These are phyloP conservation scores for Carpinus viminea DNA, from an alignment of 306 rosid species.

Conservation along the genomic window DNA sequence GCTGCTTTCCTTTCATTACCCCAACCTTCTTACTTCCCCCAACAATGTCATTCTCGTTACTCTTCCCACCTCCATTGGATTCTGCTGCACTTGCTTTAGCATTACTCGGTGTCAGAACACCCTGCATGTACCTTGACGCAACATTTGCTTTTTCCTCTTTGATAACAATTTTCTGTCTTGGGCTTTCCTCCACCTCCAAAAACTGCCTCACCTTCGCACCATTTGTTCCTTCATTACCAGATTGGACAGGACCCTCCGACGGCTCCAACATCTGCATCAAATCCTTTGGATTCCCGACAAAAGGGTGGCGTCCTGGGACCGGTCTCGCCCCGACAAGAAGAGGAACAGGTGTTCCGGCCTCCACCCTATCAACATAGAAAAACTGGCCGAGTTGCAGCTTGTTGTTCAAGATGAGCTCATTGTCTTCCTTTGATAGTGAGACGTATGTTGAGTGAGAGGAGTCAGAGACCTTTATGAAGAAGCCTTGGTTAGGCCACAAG, in stretches of 20 bases:
- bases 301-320: conserved; percentile 77
- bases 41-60: conserved; percentile 55
- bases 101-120: conserved; percentile 48
- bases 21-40: conserved; percentile 47
- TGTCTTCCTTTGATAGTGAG: conserved; percentile 74
- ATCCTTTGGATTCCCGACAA: conserved; percentile 86
- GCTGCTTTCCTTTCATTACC: conserved; percentile 58
- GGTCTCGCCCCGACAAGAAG: conserved; percentile 71
- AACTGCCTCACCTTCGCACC: conserved; percentile 38
- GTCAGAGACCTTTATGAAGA: conserved; percentile 87
- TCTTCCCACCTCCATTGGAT: conserved; percentile 44
- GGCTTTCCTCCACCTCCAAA: conserved; percentile 45
- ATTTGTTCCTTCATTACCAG: conserved; percentile 32
- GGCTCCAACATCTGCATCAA: conserved; percentile 87
- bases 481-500: conserved; percentile 88
- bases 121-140: conserved; percentile 90
- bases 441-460: conserved; percentile 90
- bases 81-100: conserved; percentile 45
- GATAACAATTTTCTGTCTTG: conserved; percentile 66
- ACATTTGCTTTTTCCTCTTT: conserved; percentile 80
- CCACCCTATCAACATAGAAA: conserved; percentile 73
- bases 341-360: conserved; percentile 76
- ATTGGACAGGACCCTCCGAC: conserved; percentile 39
- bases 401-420: conserved; percentile 80
- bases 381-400: conserved; percentile 90